Conservation (phyloP, 208 protist genomes). For the Leishmania mexicana region DNA sequence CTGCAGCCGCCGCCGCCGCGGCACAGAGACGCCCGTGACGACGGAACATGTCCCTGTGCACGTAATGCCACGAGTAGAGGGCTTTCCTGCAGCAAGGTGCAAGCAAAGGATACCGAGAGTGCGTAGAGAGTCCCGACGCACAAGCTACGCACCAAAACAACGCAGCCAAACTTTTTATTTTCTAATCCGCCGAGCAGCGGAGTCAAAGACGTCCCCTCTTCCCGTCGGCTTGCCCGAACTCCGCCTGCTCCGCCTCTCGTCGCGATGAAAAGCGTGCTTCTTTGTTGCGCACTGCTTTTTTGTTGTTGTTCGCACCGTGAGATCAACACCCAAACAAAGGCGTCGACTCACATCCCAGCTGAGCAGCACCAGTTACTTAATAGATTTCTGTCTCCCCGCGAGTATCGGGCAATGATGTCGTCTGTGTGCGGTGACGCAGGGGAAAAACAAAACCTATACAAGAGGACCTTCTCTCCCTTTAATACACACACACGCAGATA, state of each 20-base stretch:
- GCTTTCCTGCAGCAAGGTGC: neutral
- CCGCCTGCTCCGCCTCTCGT: neutral
- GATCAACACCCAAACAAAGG: neutral
- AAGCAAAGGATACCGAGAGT: neutral
- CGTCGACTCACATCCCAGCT: neutral
- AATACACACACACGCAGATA: neutral
- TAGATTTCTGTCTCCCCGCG: neutral
- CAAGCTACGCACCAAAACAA: neutral
- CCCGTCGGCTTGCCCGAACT: neutral
- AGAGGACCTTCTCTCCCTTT: too few relatives aligned
- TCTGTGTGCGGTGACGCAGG: neutral
- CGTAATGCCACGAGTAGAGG: neutral
- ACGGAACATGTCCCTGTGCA: slow-evolving; percentile 3
- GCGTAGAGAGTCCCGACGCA: neutral
- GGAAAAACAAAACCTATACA: neutral
- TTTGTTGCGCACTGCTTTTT: neutral
- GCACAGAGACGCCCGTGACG: neutral
- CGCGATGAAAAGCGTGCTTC: neutral
- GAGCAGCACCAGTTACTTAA: neutral
- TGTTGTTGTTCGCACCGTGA: neutral
- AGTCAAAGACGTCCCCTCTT: neutral
- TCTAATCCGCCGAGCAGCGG: neutral
- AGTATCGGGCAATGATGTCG: neutral
- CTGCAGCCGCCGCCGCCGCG: neutral
- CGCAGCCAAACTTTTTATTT: neutral